These are phyloP conservation scores for Avena eriantha DNA, from an alignment of 176 grass and related monocot species.

Conservation along the genomic window DNA sequence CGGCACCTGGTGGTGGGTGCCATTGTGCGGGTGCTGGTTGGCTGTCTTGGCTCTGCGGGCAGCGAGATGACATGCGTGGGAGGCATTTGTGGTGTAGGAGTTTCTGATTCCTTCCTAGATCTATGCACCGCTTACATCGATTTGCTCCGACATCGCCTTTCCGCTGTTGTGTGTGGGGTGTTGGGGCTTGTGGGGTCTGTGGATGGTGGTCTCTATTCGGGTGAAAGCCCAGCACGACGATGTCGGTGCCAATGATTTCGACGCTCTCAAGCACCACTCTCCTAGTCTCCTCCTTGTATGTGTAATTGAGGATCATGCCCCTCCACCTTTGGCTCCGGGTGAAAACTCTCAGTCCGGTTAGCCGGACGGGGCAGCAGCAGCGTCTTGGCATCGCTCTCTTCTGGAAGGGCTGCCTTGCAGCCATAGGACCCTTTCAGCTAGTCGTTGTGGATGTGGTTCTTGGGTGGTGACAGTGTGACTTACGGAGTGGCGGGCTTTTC, in stretches of 20 bases:
- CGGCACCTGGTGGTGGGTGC: too few relatives aligned
- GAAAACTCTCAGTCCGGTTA: background rate
- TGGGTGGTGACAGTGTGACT: background rate
- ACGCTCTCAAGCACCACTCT: background rate
- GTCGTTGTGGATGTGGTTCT: background rate
- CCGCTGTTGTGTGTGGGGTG: too few relatives aligned
- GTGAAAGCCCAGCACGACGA: background rate
- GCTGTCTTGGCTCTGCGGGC: background rate
- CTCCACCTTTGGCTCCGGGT: background rate
- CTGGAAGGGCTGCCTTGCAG: background rate
- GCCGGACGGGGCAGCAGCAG: rapidly evolving
- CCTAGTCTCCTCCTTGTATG: background rate
- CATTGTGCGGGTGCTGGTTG: background rate
- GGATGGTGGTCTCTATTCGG: background rate
- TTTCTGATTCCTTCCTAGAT: too few relatives aligned
- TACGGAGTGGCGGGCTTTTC: background rate
- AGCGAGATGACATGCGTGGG: background rate
- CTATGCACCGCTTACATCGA: background rate
- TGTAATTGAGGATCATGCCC: background rate
- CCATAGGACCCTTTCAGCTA: background rate
- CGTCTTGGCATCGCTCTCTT: background rate
- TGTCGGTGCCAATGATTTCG: background rate
- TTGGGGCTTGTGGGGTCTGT: background rate
- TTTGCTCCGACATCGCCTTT: background rate
- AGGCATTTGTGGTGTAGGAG: background rate